Evolutionary conservation across 805 yeast species (phyloP), one percentile per base, ranked within the genome.

Genomic region (Kodamaea kaohsiungensis): DNA sequence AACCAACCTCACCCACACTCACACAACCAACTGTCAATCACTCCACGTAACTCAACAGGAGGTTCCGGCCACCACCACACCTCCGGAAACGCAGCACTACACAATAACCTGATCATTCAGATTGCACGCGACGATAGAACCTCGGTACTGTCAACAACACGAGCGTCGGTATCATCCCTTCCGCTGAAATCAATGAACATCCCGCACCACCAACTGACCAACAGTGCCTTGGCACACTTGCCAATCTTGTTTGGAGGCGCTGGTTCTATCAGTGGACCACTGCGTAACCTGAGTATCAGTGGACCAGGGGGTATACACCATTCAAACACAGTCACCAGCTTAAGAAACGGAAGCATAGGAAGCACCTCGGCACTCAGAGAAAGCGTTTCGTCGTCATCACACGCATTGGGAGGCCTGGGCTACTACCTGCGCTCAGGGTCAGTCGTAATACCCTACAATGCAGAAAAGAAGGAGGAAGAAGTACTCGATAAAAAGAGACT

Each of bases 111-210:
- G 38, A 71, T 76, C 49, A 73, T 76, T 51, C 79, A 75, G 59
- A 74, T 74, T 38, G 70, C 66, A 3, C 66, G 71, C 33, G 78
- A 75, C 52, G 79, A 76, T 53, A 63, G 78, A 43, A 67, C 59
- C 52, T 69, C 74, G 7, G 61, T 75, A 12, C 62, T 69, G 22
- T 67, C 71, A 49, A 52, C 65, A 22, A 52, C 64, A 17, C 42
- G 51, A 13, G 78, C 72, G 43, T 72, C 77, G 27, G 74, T 76
- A 9, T 70, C 73, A 54, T 71, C 77, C 4, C 65, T 76, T 30
- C 80, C 80, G 7, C 72, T 77, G 15, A 76, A 76, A 59, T 69
- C 74, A 15, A 76, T 76, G 80, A 71, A 76, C 58, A 76, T 76
- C 8, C 80, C 80, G 0, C 80, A 76, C 59, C 80, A 76, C 61